Percentiles rank a stretch among this genome's conserved stretches.
Conservation (phyloP, 139 green algal species). For the Auxenochlorella pyrenoidosa region DNA sequence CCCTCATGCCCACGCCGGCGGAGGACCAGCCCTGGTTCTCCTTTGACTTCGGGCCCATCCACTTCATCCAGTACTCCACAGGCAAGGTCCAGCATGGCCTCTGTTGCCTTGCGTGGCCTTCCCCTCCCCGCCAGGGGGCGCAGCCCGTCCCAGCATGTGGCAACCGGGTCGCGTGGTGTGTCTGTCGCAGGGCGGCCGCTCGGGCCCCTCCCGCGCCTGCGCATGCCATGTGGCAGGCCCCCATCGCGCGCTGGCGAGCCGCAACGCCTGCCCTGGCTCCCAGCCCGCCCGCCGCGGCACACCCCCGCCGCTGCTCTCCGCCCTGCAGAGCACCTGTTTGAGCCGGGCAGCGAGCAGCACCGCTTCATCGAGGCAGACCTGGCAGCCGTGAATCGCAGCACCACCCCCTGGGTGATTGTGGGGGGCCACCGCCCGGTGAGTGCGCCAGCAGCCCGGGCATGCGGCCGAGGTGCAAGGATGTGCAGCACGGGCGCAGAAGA, state of each 20-base stretch:
- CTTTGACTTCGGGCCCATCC: slow-evolving; percentile 82
- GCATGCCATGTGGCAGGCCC: too few species aligned
- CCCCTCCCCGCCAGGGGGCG: too few species aligned
- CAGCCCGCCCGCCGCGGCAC: too few species aligned
- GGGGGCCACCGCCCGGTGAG: slow-evolving; percentile 73
- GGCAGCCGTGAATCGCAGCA: slow-evolving; percentile 52
- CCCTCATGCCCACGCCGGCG: slow-evolving; percentile 39
- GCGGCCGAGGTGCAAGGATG: too few species aligned
- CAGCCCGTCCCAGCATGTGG: too few species aligned
- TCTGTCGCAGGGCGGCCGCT: too few species aligned
- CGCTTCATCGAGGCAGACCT: slow-evolving; percentile 59
- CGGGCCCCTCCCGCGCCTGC: too few species aligned
- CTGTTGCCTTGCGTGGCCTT: too few species aligned
- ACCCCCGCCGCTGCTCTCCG: not conserved
- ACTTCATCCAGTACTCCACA: slow-evolving; percentile 81
- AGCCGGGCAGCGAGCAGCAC: slow-evolving; percentile 53
- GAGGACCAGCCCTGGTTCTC: slow-evolving; percentile 46
- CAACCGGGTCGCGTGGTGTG: too few species aligned
- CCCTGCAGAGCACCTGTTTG: slow-evolving; percentile 73
- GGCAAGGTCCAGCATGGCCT: not conserved
- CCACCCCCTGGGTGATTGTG: slow-evolving; percentile 81
- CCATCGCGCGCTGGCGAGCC: too few species aligned
- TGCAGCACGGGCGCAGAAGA: too few species aligned
- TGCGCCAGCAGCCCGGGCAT: slow-evolving; percentile 39
- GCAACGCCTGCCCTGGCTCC: too few species aligned